Evolutionary conservation across 805 yeast species (phyloP), one percentile per base, ranked within the genome.

Genomic region (Starmerella ratchasimensis): DNA sequence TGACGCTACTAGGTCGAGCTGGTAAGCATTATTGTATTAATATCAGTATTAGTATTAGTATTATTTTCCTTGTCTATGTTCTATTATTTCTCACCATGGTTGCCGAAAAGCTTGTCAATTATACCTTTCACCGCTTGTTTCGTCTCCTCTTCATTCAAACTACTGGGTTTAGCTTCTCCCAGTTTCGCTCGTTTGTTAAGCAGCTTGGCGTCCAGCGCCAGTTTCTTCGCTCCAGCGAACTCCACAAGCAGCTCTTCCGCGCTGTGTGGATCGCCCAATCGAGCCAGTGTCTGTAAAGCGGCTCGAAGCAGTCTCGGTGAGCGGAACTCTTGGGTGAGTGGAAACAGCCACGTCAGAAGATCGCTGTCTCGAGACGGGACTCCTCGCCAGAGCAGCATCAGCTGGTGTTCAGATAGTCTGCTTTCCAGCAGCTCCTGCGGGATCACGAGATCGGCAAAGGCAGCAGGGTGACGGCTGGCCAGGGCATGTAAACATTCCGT

Each of bases 281-380:
- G 6, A 13, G 23, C 37, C 19, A 35, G 34, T 2, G 29, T 6
- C 3, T 20, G 21, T 14, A 39, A 14, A 13, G 42, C 47, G 3
- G 36, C 30, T 5, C 45, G 36, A n/a, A 44, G 39, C 26, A 44
- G 35, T 15, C 37, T 28, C 18, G 37, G 21, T 2, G 43, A 35
- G 5, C 18, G 15, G 18, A 8, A 17, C 15, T 21, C 16, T 11
- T 30, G 13, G 4, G 47, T 43, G 27, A 37, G 24, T 7, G 45
- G 44, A 9, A 38, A 21, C n/a, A 45, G 42, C 49, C 49, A 45
- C n/a, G n/a, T 31, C 6, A 24, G n/a, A 3, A 40, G 24, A 10
- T 30, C 37, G 13, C 14, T 19, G 7, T 33, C 20, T 6, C 28
- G 5, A 11, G n/a, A 24, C 21, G 38, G 44, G 14, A 16, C 29